phyloP scores from a whole-genome alignment of 495 filamentous ascomycete genomes.

The Astrothelium subdiscretum region DNA sequence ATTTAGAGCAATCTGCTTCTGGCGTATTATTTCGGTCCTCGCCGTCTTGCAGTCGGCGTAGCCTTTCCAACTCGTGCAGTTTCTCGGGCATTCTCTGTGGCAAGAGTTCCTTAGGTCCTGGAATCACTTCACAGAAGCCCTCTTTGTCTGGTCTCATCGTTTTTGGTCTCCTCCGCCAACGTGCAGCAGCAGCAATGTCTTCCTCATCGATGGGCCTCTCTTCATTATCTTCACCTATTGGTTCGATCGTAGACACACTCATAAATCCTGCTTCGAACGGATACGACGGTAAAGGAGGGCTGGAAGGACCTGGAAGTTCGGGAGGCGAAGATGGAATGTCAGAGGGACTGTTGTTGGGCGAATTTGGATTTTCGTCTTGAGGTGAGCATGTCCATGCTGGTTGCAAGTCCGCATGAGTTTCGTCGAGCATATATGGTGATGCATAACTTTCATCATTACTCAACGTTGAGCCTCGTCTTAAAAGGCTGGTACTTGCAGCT shows the following conservation, averaged over 20 bases:
- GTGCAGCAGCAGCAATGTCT: conserved; percentile 17
- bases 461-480: conserved; percentile 13
- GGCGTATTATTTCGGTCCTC: background rate
- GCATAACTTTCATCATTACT: conserved; percentile 4
- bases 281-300: conserved; percentile 59
- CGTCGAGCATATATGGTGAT: background rate
- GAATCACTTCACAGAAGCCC: conserved; percentile 12
- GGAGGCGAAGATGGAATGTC: conserved; percentile 74
- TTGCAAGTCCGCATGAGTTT: background rate
- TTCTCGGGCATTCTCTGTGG: conserved; percentile 15
- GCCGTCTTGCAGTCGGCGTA: background rate
- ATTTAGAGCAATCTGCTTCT: background rate
- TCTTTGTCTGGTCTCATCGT: conserved; percentile 11
- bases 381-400: background rate
- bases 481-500: conserved; percentile 10
- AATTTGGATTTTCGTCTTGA: conserved; percentile 25
- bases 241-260: conserved; percentile 58
- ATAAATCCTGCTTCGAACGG: conserved; percentile 67
- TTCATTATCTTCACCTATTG: conserved; percentile 40
- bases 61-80: background rate
- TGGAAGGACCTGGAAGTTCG: conserved; percentile 55
- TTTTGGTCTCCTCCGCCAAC: conserved; percentile 11
- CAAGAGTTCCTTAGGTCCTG: conserved; percentile 23
- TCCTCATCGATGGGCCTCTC: conserved; percentile 25
- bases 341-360: conserved; percentile 42